Evolutionary conservation across 306 rosid genomes (phyloP).

Genomic region (Quercus berberidifolia): DNA sequence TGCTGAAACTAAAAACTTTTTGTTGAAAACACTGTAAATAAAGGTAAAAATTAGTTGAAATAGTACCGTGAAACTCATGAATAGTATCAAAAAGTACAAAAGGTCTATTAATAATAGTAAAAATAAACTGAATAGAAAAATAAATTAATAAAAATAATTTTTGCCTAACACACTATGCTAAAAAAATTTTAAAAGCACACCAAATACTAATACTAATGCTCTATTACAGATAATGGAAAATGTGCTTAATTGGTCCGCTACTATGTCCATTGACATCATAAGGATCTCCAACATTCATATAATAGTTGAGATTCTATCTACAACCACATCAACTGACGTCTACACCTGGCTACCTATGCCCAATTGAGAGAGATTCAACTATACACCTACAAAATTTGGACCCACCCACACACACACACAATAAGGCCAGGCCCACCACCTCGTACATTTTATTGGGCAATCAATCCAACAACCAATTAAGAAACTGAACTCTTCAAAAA

Average conservation of each 20-base stretch:
- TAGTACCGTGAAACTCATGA: rapidly evolving
- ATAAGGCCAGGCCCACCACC: background rate
- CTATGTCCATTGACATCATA: background rate
- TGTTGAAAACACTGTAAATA: rapidly evolving
- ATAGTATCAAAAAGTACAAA: rapidly evolving
- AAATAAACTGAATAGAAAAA: too few relatives aligned
- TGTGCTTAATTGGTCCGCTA: too few relatives aligned
- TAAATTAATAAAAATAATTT: rapidly evolving
- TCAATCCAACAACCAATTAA: background rate
- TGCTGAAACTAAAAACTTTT: too few relatives aligned
- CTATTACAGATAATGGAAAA: too few relatives aligned
- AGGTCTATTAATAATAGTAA: rapidly evolving
- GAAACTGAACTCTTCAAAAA: background rate
- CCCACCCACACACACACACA: background rate
- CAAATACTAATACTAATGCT: too few relatives aligned
- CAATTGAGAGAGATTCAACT: background rate
- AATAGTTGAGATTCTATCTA: too few relatives aligned
- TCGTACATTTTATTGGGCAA: background rate
- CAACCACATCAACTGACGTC: too few relatives aligned
- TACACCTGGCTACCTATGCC: too few relatives aligned
- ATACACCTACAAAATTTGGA: background rate
- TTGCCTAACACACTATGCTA: rapidly evolving
- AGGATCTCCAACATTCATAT: background rate
- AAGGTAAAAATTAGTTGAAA: too few relatives aligned
- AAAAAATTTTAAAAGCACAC: too few relatives aligned